phyloP scores from a whole-genome alignment of 305 asterid species.

The Fraxinus floribunda region DNA sequence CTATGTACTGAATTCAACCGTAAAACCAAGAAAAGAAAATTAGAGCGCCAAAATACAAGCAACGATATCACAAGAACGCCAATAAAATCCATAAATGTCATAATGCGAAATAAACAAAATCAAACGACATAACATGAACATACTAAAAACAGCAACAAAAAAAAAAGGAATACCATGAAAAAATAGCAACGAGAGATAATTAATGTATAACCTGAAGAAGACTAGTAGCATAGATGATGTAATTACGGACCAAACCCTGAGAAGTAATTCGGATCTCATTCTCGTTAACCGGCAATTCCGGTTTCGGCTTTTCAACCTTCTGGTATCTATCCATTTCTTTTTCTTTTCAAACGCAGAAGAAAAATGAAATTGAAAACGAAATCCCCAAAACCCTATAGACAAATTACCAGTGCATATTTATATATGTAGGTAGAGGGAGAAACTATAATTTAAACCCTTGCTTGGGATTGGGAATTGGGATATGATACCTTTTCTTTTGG shows the following conservation, averaged over 20 bases:
- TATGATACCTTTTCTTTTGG: background rate
- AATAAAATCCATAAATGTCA: background rate
- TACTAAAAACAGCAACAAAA: background rate
- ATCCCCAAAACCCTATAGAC: constrained; percentile 44
- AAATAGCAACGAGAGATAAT: background rate
- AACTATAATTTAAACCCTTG: background rate
- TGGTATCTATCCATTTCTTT: constrained; percentile 78
- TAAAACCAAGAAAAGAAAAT: background rate
- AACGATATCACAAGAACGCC: background rate
- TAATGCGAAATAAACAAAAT: background rate
- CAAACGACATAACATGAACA: background rate
- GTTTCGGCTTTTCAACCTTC: constrained; percentile 84
- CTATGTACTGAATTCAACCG: background rate
- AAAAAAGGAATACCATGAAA: background rate
- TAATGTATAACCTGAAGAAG: constrained; percentile 63
- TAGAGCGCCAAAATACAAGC: background rate
- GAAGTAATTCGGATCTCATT: constrained; percentile 96
- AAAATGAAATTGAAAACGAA: constrained; percentile 8
- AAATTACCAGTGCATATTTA: background rate
- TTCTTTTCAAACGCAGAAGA: background rate
- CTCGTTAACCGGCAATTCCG: constrained; percentile 71
- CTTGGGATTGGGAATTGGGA: background rate
- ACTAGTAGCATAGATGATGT: constrained; percentile 74
- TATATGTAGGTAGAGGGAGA: background rate
- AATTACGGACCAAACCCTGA: constrained; percentile 77